Evolutionary conservation across 202 grass and related monocot genomes (phyloP).

Genomic region (Brachypodium distachyon): DNA sequence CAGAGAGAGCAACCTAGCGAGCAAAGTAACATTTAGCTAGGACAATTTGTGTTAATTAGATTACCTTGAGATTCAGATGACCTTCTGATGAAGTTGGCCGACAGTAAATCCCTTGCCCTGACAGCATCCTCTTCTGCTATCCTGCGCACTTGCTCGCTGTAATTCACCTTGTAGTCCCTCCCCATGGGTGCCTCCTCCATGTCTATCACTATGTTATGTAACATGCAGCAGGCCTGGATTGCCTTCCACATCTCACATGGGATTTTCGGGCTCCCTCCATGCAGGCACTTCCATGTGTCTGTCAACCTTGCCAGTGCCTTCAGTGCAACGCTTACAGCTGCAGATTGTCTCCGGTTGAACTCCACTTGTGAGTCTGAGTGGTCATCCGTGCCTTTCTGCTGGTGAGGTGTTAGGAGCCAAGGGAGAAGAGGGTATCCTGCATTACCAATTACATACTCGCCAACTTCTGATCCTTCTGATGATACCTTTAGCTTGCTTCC

Average conservation of each 20-base stretch:
- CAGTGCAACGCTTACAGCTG: slow-evolving; percentile 30
- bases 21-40: no score
- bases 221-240: slow-evolving; percentile 57
- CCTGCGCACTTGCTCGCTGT: background rate
- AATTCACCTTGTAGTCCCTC: slow-evolving; percentile 30
- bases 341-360: slow-evolving; percentile 46
- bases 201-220: slow-evolving; percentile 78
- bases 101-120: slow-evolving; percentile 23
- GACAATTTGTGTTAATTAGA: background rate
- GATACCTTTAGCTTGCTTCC: slow-evolving; percentile 23
- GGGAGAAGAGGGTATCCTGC: slow-evolving; percentile 59
- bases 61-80: background rate
- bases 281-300: slow-evolving; percentile 64
- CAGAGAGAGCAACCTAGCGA: no score
- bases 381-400: slow-evolving; percentile 35
- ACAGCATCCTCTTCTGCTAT: slow-evolving; percentile 37
- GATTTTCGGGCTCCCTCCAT: slow-evolving; percentile 63
- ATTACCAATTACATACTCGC: slow-evolving; percentile 69
- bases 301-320: slow-evolving; percentile 53
- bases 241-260: slow-evolving; percentile 39
- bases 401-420: slow-evolving; percentile 66
- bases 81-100: background rate
- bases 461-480: slow-evolving; percentile 37
- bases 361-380: slow-evolving; percentile 1
- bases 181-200: slow-evolving; percentile 12